Evolutionary conservation across 1,284 basidiomycete genomes (phyloP).

Genomic region (Papiliotrema fonsecae): DNA sequence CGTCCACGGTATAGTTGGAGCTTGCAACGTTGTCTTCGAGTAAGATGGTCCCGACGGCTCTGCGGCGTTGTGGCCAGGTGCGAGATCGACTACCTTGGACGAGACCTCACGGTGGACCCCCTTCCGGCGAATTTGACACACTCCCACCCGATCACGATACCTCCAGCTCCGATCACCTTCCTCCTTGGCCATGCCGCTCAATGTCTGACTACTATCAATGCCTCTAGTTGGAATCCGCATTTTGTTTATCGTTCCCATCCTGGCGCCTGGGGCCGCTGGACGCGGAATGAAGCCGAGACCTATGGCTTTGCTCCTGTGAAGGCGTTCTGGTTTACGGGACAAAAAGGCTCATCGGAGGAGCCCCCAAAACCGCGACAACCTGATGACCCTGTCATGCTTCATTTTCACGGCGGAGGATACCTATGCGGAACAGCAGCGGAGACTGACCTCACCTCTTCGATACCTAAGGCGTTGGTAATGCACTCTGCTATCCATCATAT

Average conservation of each 20-base stretch:
- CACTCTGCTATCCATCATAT: constrained; percentile 41
- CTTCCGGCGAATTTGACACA: constrained; percentile 16
- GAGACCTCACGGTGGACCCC: constrained; percentile 32
- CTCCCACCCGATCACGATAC: constrained; percentile 35
- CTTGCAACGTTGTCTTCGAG: constrained; percentile 32
- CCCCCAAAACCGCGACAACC: constrained; percentile 8
- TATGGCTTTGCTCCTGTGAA: constrained; percentile 34
- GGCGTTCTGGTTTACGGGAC: constrained; percentile 39
- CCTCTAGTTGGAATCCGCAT: constrained; percentile 27
- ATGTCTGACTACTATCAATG: constrained; percentile 19
- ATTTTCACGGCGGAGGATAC: constrained; percentile 44
- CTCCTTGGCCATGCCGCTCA: constrained; percentile 33
- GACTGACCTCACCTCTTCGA: constrained; percentile 33
- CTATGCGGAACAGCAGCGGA: constrained; percentile 40
- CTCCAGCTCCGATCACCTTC: constrained; percentile 23
- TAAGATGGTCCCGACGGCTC: constrained; percentile 29
- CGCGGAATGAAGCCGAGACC: constrained; percentile 7
- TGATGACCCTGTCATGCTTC: constrained; percentile 35
- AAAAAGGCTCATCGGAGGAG: constrained; percentile 17
- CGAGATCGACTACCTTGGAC: constrained; percentile 41
- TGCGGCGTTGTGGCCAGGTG: constrained; percentile 38
- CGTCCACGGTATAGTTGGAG: constrained; percentile 35
- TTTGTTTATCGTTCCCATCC: constrained; percentile 22
- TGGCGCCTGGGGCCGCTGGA: constrained; percentile 27
- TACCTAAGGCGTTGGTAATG: constrained; percentile 31